Conservation (phyloP, 2,329 filamentous ascomycete genomes). For the Anthostomella pinea region DNA sequence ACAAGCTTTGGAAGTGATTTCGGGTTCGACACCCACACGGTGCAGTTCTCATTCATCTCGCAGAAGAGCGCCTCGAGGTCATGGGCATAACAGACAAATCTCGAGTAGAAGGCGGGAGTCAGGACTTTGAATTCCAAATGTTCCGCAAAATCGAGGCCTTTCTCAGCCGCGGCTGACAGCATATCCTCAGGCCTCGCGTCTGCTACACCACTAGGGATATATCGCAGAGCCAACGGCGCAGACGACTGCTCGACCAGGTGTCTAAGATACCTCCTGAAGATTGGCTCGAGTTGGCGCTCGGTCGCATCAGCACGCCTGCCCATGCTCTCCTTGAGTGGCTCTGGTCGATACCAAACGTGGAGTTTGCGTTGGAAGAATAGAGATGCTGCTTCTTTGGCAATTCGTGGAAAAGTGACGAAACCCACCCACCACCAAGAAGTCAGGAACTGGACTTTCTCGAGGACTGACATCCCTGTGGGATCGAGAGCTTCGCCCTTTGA, state of each 20-base stretch:
- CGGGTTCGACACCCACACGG: constrained; percentile 54
- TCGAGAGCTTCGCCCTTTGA: constrained; percentile 51
- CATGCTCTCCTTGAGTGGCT: constrained; percentile 56
- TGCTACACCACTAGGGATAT: constrained; percentile 49
- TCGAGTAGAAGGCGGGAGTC: constrained; percentile 65
- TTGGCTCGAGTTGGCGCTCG: constrained; percentile 46
- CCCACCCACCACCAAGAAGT: constrained; percentile 65
- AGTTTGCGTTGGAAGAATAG: constrained; percentile 57
- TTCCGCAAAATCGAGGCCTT: constrained; percentile 21
- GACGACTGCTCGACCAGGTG: constrained; percentile 47
- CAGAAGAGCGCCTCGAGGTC: constrained; percentile 60
- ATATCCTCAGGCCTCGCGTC: constrained; percentile 38
- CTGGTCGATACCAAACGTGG: constrained; percentile 63
- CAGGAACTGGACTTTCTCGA: constrained; percentile 47
- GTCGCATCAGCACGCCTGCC: constrained; percentile 48
- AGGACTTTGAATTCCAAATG: constrained; percentile 56
- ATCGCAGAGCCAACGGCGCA: constrained; percentile 47
- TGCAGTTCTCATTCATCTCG: constrained; percentile 58
- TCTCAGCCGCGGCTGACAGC: constrained; percentile 29
- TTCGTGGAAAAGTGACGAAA: constrained; percentile 63
- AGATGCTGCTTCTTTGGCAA: constrained; percentile 56
- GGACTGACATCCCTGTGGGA: constrained; percentile 41
- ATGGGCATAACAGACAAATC: constrained; percentile 61
- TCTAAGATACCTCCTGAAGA: constrained; percentile 48
- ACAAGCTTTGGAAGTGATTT: constrained; percentile 48